These are phyloP conservation scores for Solanum piurae DNA, from an alignment of 257 asterid genomes.

Conservation along the genomic window DNA sequence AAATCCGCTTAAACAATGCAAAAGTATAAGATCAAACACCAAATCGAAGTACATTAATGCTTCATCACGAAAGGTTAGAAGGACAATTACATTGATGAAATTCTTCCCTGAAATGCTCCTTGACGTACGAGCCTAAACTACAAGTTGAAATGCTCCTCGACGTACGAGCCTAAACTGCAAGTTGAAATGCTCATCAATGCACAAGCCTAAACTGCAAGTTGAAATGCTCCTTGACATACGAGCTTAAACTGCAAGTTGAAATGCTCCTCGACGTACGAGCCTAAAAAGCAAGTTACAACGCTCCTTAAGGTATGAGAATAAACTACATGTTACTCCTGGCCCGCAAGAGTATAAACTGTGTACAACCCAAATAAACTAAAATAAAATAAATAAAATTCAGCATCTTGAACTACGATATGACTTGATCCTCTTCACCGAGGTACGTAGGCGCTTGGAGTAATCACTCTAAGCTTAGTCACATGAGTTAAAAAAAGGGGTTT, in stretches of 20 bases:
- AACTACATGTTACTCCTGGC: not conserved
- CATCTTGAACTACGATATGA: not conserved
- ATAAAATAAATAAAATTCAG: too few relatives aligned
- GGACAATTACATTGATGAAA: not conserved
- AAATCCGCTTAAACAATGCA: not conserved
- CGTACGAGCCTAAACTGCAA: too few relatives aligned
- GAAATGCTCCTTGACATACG: too few relatives aligned
- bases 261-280: too few relatives aligned
- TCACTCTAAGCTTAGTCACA: not conserved
- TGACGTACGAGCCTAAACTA: too few relatives aligned
- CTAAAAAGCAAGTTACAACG: too few relatives aligned
- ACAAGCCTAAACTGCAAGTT: too few relatives aligned
- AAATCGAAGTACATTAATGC: not conserved
- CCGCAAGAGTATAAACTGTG: not conserved
- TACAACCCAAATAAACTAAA: too few relatives aligned
- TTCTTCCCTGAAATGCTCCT: not conserved
- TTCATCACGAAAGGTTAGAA: not conserved
- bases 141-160: too few relatives aligned
- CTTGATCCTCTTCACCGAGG: not conserved
- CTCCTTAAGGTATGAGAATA: too few relatives aligned
- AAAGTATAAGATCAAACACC: not conserved
- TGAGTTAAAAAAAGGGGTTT: not conserved
- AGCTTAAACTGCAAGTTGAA: too few relatives aligned
- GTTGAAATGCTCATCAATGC: too few relatives aligned
- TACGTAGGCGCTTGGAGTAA: not conserved